Base-by-base conservation (phyloP, 2,329 filamentous ascomycete species). In the Cladosporium austrohemisphaericum region DNA sequence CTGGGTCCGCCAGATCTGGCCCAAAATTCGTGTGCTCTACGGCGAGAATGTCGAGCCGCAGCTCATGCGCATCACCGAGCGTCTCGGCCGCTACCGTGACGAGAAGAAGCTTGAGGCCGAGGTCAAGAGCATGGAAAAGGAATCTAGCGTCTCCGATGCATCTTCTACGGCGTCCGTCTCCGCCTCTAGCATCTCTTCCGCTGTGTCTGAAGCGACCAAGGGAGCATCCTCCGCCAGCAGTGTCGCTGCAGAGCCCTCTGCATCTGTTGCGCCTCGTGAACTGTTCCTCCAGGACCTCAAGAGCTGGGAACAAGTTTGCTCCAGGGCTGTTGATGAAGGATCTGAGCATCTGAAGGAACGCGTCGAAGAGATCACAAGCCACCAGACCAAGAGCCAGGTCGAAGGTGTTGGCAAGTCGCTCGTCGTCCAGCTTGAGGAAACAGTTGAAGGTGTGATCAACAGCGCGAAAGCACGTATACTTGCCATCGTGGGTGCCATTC, bases 21-120 rank as follows among this genome's bases (percentile, higher is more conserved):
- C 92, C 2, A 84, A 86, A 56, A 55, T 96, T 9, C 82, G 86
- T 20, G 77, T 86, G 11, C 72, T 96, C 4, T 97, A 97, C 63
- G 80, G 84, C 9, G 84, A 95, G 63, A 95, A 95, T 60, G 91
- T 98, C 3, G 91, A 97, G 71, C 94, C 94, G 11, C 94, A 98
- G 68, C 77, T 98, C 11, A 80, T 92, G 50, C 88, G 90, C 60
- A 97, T 98, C 61, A 88, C 88, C 10, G 86, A 96, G 71, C 84
- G 91, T 37, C 78, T 98, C 9, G 91, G 90, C 32, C 77, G 86
- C 40, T 88, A 90, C 68, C 83, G 76, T 56, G 77, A 79, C 59
- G 80, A 80, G 16, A 81, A 80, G 64, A 83, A 80, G 57, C 59
- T 85, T 18, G 76, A 83, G 57, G 76, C 79, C 28, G 77, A 74